Evolutionary conservation across 495 filamentous ascomycete genomes (phyloP).

Genomic region (Cetradonia linearis): DNA sequence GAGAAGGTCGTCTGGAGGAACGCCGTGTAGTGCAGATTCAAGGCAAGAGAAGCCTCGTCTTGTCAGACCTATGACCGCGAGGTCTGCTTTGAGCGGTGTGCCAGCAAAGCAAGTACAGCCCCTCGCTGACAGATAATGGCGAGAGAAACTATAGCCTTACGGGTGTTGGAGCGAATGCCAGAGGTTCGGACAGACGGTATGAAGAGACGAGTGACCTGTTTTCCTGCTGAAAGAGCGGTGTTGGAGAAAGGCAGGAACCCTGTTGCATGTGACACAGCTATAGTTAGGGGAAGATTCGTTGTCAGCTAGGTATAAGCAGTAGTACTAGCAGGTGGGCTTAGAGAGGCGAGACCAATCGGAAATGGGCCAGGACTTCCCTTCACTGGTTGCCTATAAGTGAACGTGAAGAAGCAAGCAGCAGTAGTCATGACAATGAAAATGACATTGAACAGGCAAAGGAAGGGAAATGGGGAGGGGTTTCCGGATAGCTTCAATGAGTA

Average conservation of each 20-base stretch:
- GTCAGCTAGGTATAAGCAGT: constrained; percentile 9
- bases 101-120: constrained; percentile 3
- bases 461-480: too few species aligned
- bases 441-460: not conserved
- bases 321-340: not conserved
- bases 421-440: not conserved
- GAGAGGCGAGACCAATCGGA: constrained; percentile 11
- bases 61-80: not conserved
- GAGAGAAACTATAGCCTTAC: not conserved
- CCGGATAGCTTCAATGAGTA: constrained; percentile 1
- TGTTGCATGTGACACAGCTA: constrained; percentile 6
- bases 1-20: not conserved
- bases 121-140: not conserved
- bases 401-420: not conserved
- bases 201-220: not conserved
- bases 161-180: not conserved
- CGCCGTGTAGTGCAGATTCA: not conserved
- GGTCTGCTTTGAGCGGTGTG: constrained; percentile 6
- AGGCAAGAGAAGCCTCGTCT: constrained; percentile 1
- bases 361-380: not conserved
- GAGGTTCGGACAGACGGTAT: not conserved
- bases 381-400: not conserved
- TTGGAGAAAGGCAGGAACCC: not conserved
- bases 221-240: not conserved
- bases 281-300: not conserved